Percentiles rank a stretch among this genome's conserved stretches.
These are phyloP conservation scores for Gnaphalium uliginosum DNA, from an alignment of 129 eudicot genomes.

Conservation along the genomic window DNA sequence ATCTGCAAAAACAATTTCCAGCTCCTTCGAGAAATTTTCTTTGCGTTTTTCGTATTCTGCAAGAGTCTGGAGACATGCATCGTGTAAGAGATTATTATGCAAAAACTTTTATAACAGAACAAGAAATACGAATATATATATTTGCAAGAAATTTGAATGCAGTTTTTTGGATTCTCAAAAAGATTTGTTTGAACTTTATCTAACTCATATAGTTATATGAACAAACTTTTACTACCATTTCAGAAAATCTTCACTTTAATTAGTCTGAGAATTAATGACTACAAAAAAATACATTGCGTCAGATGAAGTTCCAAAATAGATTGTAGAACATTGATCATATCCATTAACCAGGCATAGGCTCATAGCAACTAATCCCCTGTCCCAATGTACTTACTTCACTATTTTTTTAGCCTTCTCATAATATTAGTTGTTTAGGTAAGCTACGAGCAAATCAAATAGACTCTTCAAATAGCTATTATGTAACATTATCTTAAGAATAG, in stretches of 20 bases:
- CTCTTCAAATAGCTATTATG: not conserved
- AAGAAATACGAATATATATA: not conserved
- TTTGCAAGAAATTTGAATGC: not conserved
- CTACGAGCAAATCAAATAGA: not conserved
- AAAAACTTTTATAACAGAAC: not conserved
- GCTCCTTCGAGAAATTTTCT: constrained; percentile 90
- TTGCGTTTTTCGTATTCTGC: constrained; percentile 83
- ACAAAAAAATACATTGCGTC: not conserved
- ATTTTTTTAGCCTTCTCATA: not conserved
- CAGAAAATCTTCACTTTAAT: not conserved
- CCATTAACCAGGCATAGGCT: not conserved
- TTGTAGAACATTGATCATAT: not conserved
- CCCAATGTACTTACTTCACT: not conserved
- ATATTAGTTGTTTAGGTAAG: not conserved
- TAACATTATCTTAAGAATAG: not conserved
- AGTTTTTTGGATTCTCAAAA: too few relatives aligned
- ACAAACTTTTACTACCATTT: not conserved
- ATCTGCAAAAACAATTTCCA: constrained; percentile 88
- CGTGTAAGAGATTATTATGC: not conserved
- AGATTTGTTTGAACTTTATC: too few relatives aligned
- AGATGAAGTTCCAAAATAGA: not conserved
- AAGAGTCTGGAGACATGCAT: constrained; percentile 57
- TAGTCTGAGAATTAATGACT: not conserved
- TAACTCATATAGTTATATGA: not conserved
- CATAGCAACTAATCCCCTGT: not conserved